Evolutionary conservation across 208 protist species (phyloP).

Genomic region (Trypanosoma vivax): DNA sequence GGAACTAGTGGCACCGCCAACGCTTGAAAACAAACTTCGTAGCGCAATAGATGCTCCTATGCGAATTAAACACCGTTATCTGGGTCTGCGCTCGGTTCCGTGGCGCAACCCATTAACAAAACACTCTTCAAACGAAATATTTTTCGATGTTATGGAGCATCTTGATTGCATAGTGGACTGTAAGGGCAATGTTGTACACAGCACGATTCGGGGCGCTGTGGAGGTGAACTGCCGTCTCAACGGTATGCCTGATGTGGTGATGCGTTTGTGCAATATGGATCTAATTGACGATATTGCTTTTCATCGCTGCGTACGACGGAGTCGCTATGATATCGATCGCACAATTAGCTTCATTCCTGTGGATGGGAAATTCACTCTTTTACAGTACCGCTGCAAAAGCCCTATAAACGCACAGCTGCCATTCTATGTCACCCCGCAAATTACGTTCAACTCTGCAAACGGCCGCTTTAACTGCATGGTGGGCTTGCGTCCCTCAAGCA

Average conservation of each 20-base stretch:
- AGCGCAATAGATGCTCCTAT: conserved; percentile 46
- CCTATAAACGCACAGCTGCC: conserved; percentile 31
- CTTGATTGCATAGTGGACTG: conserved; percentile 80
- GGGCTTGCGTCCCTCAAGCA: conserved; percentile 34
- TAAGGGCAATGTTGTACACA: conserved; percentile 55
- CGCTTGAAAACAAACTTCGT: conserved; percentile 76
- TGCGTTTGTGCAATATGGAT: conserved; percentile 60
- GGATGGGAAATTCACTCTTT: conserved; percentile 86
- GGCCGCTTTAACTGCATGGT: conserved; percentile 88
- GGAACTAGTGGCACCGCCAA: conserved; percentile 80
- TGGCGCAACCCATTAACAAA: conserved; percentile 75
- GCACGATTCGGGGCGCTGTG: conserved; percentile 62
- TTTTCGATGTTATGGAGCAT: conserved; percentile 89
- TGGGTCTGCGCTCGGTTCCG: conserved; percentile 27
- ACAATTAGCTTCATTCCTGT: conserved; percentile 83
- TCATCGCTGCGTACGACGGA: conserved; percentile 79
- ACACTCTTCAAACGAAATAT: conserved; percentile 85
- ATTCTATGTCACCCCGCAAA: conserved; percentile 88
- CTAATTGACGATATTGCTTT: conserved; percentile 77
- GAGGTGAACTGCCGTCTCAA: conserved; percentile 80
- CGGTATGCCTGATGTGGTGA: conserved; percentile 84
- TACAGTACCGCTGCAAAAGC: conserved; percentile 72
- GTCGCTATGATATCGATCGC: conserved; percentile 66
- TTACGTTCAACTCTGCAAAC: conserved; percentile 51
- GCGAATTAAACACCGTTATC: conserved; percentile 11